Evolutionary conservation across 2,329 filamentous ascomycete genomes (phyloP).

Genomic region (Colletotrichum caudatum): DNA sequence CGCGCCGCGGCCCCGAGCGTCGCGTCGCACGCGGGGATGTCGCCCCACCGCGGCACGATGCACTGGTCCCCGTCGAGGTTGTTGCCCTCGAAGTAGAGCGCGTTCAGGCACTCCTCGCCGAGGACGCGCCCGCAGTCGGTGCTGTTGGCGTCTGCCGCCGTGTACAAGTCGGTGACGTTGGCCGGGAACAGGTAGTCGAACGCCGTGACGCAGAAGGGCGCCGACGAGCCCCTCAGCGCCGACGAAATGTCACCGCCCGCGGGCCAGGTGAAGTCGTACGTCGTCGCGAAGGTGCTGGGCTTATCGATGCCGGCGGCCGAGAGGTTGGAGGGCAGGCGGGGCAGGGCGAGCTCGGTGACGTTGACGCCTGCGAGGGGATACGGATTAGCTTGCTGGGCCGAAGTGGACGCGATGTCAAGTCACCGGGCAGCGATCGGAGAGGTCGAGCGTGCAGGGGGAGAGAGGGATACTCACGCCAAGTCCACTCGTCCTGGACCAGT

Average conservation of each 20-base stretch:
- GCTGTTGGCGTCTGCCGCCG: constrained; percentile 5
- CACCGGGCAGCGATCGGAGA: too few relatives aligned
- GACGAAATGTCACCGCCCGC: constrained; percentile 12
- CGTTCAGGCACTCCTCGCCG: constrained; percentile 12
- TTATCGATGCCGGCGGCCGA: not conserved
- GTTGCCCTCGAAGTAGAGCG: not conserved
- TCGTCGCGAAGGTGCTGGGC: constrained; percentile 18
- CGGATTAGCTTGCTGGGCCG: not conserved
- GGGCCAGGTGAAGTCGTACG: constrained; percentile 26
- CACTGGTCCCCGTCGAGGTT: not conserved
- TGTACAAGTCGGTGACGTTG: constrained; percentile 26
- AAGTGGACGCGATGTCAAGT: too few relatives aligned
- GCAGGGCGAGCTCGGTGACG: constrained; percentile 15
- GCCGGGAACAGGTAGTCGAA: constrained; percentile 36
- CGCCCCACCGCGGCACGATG: not conserved
- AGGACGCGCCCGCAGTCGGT: constrained; percentile 14
- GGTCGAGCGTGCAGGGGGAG: too few relatives aligned
- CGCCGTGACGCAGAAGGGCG: constrained; percentile 21
- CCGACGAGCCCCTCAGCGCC: not conserved
- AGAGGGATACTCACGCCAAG: constrained; percentile 7
- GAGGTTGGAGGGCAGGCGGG: not conserved
- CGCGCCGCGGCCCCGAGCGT: not conserved
- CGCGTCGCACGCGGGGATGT: constrained; percentile 8
- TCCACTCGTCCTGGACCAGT: constrained; percentile 11
- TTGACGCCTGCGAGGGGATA: constrained; percentile 13